Evolutionary conservation across 2,329 filamentous ascomycete species (phyloP), one percentile per base, ranked within the genome.

Genomic region (Cyphellophora attinorum): DNA sequence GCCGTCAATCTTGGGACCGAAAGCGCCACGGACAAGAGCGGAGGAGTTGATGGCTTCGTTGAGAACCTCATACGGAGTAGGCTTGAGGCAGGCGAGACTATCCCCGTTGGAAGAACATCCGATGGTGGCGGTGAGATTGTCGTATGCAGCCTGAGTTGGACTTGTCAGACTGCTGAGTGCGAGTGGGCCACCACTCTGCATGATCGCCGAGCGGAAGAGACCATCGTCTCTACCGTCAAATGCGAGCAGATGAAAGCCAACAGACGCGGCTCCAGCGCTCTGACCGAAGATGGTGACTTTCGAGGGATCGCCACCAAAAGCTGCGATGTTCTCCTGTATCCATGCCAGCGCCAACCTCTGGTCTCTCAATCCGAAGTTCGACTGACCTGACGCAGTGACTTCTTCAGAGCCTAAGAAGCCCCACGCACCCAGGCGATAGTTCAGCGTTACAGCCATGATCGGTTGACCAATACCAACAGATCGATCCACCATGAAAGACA

Each of bases 1-100:
- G 1, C 69, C 68, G 44, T 80, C 76, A 15, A 38, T 34, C 17
- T 29, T 13, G 11, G 27, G 17, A 13, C 35, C 36, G 35, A 35
- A 44, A 14, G 10, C 18, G 5, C 38, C 38, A 11, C 40, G 34
- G n/a, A n/a, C n/a, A n/a, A n/a, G n/a, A 8, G 23, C 19, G 2
- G 34, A 37, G 8, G 41, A 41, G 41, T 76, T 51, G 55, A 84
- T 64, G 14, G 57, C 56, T 1, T 58, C 46, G 39, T 79, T 71
- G 46, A 83, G 74, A 1, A 59, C 67, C 4, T 70, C 61, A 51
- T 79, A 81, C 17, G 70, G 62, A 2, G 76, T 56, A 1, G 54
- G 54, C 15, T 83, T 76, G 8, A 93, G 70, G 52, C 81, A 86
- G 10, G 67, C 63, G 6, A 85, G 64, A 0, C 73, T 76, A 49